Conservation (phyloP, 2,329 filamentous ascomycete genomes). For the Penicillium sp. region DNA sequence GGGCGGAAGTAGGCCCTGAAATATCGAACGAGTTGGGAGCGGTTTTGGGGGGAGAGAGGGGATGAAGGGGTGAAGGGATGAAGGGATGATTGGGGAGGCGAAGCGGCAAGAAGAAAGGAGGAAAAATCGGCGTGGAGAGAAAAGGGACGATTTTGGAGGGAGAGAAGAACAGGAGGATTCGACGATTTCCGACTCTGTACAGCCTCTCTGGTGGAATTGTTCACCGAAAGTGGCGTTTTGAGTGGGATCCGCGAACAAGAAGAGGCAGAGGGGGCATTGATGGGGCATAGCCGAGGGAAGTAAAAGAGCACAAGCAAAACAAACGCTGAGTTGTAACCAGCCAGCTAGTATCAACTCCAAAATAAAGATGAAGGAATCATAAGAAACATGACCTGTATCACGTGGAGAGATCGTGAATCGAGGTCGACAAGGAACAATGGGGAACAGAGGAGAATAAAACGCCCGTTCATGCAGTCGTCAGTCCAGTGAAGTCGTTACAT, state of each 20-base stretch:
- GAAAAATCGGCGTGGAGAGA: not conserved
- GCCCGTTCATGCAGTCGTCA: slow-evolving; percentile 49
- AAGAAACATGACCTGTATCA: slow-evolving; percentile 27
- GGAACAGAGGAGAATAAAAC: slow-evolving; percentile 35
- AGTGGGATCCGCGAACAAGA: slow-evolving; percentile 10
- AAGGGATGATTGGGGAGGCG: not conserved
- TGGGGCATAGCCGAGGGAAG: slow-evolving; percentile 6
- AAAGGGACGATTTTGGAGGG: slow-evolving; percentile 9
- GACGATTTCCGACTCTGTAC: slow-evolving; percentile 22
- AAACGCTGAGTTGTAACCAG: slow-evolving; percentile 40
- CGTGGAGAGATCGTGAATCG: slow-evolving; percentile 26
- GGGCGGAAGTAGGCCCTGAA: slow-evolving; percentile 40
- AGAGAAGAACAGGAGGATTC: slow-evolving; percentile 11
- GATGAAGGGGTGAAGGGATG: too few species aligned
- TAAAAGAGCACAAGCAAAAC: slow-evolving; percentile 10
- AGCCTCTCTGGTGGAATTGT: not conserved
- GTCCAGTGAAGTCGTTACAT: slow-evolving; percentile 46
- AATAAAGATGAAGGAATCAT: slow-evolving; percentile 20
- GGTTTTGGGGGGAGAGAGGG: not conserved
- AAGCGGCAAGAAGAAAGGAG: slow-evolving; percentile 1
- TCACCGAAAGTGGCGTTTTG: slow-evolving; percentile 1
- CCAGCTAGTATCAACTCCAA: slow-evolving; percentile 40
- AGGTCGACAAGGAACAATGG: slow-evolving; percentile 12
- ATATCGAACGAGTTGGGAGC: slow-evolving; percentile 12
- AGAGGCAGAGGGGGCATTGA: slow-evolving; percentile 6